Base-by-base conservation (phyloP, 78 protist species). In the Dictyostelium citrinum region DNA sequence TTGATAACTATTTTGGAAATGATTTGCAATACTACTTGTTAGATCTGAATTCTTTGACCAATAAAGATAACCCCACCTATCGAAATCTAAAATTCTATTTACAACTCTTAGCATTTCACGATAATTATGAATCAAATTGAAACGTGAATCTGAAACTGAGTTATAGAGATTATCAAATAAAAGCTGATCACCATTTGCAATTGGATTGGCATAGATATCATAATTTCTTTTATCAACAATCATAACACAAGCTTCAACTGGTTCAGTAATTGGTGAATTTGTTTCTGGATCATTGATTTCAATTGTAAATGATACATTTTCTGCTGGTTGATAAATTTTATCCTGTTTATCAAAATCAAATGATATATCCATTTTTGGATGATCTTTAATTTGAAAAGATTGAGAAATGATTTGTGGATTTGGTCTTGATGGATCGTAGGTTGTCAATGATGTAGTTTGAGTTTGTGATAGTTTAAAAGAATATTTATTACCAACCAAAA, bases 221-320 rank as follows among this genome's bases (percentile, higher is more conserved):
- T 45, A 46, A 68, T 68, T 68, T 37, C 93, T 31, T 78, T 88
- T 51, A 46, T 88, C 93, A 0, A 79, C 93, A 4, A 88, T 46
- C 77, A 88, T 68, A 2, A 88, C 16, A 46, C 85, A 78, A 24
- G 85, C 93, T 11, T 88, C 93, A 20, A 67, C 93, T 22, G 43
- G 14, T 31, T 64, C 71, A 9, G 1, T 5, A 14, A 43, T 31
- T 33, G 68, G 33, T 31, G 9, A 0, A 1, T 80, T 80, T 2
- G 29, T 64, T 49, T 22, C 49, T 22, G 37, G 27, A 33, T 88
- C 61, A 10, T 5, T 22, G 0, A 88, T 33, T 17, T 41, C 12
- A 22, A 88, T 3, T 3, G 85, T 29, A 20, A 88, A 16, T 7
- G 60, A 17, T 11, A 71, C 72, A 10, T 76, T 45, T 8, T 31